Conservation (phyloP, 441 rosid genomes). For the Erodium texanum region DNA sequence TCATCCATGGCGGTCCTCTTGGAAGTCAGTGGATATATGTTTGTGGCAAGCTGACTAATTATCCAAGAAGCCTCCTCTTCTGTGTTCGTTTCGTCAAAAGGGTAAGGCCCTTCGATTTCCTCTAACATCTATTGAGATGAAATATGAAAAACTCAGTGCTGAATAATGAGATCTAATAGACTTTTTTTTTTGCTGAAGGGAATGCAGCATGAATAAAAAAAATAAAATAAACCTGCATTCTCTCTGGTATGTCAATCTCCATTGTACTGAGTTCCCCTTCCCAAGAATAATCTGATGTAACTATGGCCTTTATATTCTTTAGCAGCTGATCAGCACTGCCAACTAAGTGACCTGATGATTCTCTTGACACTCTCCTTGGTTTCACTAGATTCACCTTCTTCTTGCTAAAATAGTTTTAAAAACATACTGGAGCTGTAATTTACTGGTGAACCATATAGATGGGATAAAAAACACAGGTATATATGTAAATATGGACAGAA, state of each 20-base stretch:
- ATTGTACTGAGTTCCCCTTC: conserved; percentile 74
- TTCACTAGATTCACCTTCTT: conserved; percentile 60
- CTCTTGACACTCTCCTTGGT: neutral
- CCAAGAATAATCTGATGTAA: conserved; percentile 1
- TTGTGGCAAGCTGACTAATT: neutral
- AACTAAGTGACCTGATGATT: conserved; percentile 29
- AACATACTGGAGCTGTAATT: neutral
- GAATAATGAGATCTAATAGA: neutral
- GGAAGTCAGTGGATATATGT: neutral
- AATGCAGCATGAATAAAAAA: neutral
- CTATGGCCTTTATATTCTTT: conserved; percentile 24
- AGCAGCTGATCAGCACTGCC: conserved; percentile 75
- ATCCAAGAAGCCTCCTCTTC: neutral
- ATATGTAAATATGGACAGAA: conserved; percentile 8
- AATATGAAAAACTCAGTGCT: conserved; percentile 44
- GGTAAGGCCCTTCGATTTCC: neutral
- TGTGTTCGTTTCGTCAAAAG: neutral
- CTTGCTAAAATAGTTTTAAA: conserved; percentile 29
- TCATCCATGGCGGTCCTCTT: neutral
- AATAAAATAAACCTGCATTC: conserved; percentile 61
- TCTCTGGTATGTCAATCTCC: conserved; percentile 73
- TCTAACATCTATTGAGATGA: neutral
- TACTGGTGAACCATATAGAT: neutral
- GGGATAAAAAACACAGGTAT: conserved; percentile 13
- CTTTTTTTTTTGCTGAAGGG: neutral